A percentile compares a stretch with the other conserved stretches of the same genome.
Evolutionary conservation across 148 eudicot genomes (phyloP).

Genomic region (Chenopodium suecicum): DNA sequence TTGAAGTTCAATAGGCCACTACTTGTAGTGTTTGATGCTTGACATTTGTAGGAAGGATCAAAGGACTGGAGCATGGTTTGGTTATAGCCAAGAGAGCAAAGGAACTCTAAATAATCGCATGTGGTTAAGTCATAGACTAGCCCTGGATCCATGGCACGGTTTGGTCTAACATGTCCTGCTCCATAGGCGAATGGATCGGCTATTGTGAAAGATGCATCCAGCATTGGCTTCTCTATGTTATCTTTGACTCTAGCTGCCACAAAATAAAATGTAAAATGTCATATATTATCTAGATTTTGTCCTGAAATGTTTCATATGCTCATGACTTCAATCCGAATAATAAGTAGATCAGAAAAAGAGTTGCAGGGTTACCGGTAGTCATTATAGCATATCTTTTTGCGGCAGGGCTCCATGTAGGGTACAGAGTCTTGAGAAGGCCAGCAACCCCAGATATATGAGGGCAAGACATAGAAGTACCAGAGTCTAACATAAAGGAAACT

Average conservation of each 20-base stretch:
- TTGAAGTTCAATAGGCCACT: slow-evolving; percentile 39
- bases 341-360: background rate
- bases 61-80: slow-evolving; percentile 27
- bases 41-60: slow-evolving; percentile 30
- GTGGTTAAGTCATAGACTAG: slow-evolving; percentile 50
- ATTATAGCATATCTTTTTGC: slow-evolving; percentile 69
- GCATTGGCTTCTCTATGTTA: slow-evolving; percentile 24
- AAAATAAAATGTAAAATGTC: no score
- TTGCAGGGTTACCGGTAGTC: slow-evolving; percentile 48
- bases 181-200: slow-evolving; percentile 53
- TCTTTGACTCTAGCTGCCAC: slow-evolving; percentile 43
- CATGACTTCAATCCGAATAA: no score
- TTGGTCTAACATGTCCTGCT: slow-evolving; percentile 61
- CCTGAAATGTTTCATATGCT: no score
- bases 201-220: slow-evolving; percentile 8
- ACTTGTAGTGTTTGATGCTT: background rate
- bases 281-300: no score
- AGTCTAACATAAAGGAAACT: slow-evolving; percentile 28
- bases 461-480: slow-evolving; percentile 81
- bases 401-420: slow-evolving; percentile 66
- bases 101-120: slow-evolving; percentile 54
- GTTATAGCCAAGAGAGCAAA: slow-evolving; percentile 58
- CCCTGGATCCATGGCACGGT: slow-evolving; percentile 59
- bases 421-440: slow-evolving; percentile 52
- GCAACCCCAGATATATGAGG: slow-evolving; percentile 67